Conservation (phyloP, 495 filamentous ascomycete species). For the Penicillium flavigenum region DNA sequence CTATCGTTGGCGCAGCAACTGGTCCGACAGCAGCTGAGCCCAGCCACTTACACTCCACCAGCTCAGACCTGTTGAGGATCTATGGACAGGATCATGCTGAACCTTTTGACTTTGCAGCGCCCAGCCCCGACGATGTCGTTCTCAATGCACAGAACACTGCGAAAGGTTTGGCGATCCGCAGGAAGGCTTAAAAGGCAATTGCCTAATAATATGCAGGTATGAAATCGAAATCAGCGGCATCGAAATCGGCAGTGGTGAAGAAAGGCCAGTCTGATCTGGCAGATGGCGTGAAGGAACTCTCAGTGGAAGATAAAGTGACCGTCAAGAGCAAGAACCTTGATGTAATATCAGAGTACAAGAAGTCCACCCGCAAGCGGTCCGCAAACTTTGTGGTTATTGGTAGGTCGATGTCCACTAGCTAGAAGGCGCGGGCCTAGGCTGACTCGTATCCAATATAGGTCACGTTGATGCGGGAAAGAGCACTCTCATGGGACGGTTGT, state of each 20-base stretch:
- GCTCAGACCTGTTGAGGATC: constrained; percentile 54
- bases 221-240: constrained; percentile 47
- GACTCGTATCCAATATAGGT: constrained; percentile 46
- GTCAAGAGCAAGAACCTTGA: constrained; percentile 85
- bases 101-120: constrained; percentile 73
- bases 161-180: constrained; percentile 74
- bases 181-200: constrained; percentile 37
- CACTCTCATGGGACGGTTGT: constrained; percentile 92
- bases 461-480: constrained; percentile 98
- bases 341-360: constrained; percentile 78
- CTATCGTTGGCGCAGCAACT: constrained; percentile 55
- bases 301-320: constrained; percentile 66
- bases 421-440: constrained; percentile 4
- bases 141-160: constrained; percentile 72
- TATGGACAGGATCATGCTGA: constrained; percentile 49
- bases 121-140: constrained; percentile 93
- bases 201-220: constrained; percentile 49
- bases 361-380: constrained; percentile 69
- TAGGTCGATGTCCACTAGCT: constrained; percentile 36
- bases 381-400: constrained; percentile 97
- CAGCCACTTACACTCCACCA: constrained; percentile 39
- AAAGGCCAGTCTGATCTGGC: constrained; percentile 42
- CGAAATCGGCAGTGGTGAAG: constrained; percentile 43
- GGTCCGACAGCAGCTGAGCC: constrained; percentile 36
- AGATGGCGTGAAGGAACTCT: constrained; percentile 57